Evolutionary conservation across 2,329 filamentous ascomycete species (phyloP), one percentile per base, ranked within the genome.

Genomic region (Aspergillus awamori): DNA sequence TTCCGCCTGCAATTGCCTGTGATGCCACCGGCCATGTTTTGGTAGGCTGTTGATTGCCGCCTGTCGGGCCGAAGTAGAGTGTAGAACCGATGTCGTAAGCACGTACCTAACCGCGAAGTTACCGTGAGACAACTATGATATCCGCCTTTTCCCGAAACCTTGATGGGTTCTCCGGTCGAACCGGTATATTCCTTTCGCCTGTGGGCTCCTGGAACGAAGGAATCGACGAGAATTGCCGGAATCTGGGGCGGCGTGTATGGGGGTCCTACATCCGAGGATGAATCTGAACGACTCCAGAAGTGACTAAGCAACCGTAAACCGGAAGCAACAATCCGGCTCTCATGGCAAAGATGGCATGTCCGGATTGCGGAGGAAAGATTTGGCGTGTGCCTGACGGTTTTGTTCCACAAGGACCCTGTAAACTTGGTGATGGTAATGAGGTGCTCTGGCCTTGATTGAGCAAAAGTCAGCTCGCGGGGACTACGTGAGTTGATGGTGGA

Each of bases 81-180:
- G 47, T 62, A 63, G 30, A 65, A 36, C 30, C 41, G 51, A 52
- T 41, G 38, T 38, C 28, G 49, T 53, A 54, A 63, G 39, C 56
- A 30, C 43, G 33, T 54, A 30, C 15, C 20, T 52, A 41, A 36
- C 59, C 57, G 53, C 51, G 13, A 51, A 62, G 63, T 68, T 66
- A 49, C 65, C 65, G 70, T 68, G 61, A 53, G 54, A 57, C 17
- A 28, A 58, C 43, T 54, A 60, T 63, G 58, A 57, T 53, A 64
- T 64, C 73, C 73, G 73, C 72, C 71, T 74, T 75, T 75, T 73
- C 63, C 73, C 73, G 73, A 74, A 38, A 26, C 20, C 36, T 49
- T 24, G 41, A 64, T 51, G 51, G 60, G 52, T 53, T 30, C 52
- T 54, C 41, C 56, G 60, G 60, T 48, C 53, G 58, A 61, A 57